Percentiles rank a stretch among this genome's conserved stretches.
These are phyloP conservation scores for Trichosporon sp. DNA, from an alignment of 1,284 basidiomycete genomes.

Conservation along the genomic window DNA sequence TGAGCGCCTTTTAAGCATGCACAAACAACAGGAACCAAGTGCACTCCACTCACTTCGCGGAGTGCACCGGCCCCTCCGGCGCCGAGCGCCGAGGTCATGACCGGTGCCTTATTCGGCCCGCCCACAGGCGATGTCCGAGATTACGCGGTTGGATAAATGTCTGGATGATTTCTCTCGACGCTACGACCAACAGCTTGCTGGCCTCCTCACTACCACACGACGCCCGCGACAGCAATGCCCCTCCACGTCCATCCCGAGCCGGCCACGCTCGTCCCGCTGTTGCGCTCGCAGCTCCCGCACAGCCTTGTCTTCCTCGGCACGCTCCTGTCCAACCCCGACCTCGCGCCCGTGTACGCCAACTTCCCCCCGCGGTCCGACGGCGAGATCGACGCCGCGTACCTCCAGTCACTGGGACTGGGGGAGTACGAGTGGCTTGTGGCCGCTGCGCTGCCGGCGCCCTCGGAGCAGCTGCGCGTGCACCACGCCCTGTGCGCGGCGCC, in stretches of 20 bases:
- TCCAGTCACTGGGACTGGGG: neutral
- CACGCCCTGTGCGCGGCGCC: neutral
- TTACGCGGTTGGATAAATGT: neutral
- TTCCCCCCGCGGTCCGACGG: conserved; percentile 8
- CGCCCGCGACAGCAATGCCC: neutral
- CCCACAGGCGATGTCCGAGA: neutral
- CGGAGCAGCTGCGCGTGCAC: conserved; percentile 22
- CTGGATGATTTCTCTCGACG: neutral
- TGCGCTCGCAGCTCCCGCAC: conserved; percentile 20
- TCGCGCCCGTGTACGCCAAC: conserved; percentile 8
- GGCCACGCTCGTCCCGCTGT: conserved; percentile 16
- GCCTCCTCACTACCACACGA: no score
- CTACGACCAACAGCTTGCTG: no score
- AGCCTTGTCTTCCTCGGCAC: conserved; percentile 14
- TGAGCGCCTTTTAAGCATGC: neutral
- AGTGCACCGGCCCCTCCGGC: neutral
- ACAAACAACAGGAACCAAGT: neutral
- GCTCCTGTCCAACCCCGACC: conserved; percentile 12
- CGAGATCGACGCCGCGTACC: neutral
- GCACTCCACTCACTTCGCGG: no score
- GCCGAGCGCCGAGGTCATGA: neutral
- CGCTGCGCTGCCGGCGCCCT: conserved; percentile 17
- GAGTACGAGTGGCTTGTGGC: conserved; percentile 20
- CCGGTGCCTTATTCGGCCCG: neutral
- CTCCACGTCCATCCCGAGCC: conserved; percentile 20